A percentile compares a stretch with the other conserved stretches of the same genome.
Conservation (phyloP, 495 filamentous ascomycete genomes). For the Rostrohypoxylon terebratum region DNA sequence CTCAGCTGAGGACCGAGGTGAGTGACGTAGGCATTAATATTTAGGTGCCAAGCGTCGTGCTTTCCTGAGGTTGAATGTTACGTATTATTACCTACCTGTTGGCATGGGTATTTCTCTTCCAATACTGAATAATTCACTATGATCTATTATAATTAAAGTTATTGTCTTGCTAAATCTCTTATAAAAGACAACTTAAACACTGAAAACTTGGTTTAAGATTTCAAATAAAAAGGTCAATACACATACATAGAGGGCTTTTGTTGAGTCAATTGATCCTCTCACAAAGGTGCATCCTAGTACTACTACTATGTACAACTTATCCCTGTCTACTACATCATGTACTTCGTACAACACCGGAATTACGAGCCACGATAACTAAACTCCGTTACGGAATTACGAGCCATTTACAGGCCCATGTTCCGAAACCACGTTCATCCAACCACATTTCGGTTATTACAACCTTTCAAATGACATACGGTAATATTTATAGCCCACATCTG, state of each 20-base stretch:
- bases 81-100: too few species aligned
- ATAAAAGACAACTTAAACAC: too few species aligned
- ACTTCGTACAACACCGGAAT: not conserved
- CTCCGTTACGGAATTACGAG: slow-evolving; percentile 1
- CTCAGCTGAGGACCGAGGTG: not conserved
- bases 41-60: not conserved
- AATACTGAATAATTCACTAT: not conserved
- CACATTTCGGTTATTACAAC: not conserved
- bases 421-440: not conserved
- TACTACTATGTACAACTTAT: too few species aligned
- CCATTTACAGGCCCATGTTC: not conserved
- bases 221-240: too few species aligned
- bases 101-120: too few species aligned
- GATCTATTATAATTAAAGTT: not conserved
- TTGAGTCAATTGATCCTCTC: not conserved
- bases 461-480: not conserved
- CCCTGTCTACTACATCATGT: not conserved
- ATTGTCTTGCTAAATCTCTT: not conserved
- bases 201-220: too few species aligned
- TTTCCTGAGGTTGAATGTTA: not conserved
- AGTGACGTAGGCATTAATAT: not conserved
- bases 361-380: slow-evolving; percentile 3
- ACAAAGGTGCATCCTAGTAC: not conserved
- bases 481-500: slow-evolving; percentile 9
- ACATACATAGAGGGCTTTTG: not conserved